Conservation (phyloP, 2,329 filamentous ascomycete species). For the Cladophialophora bantiana region DNA sequence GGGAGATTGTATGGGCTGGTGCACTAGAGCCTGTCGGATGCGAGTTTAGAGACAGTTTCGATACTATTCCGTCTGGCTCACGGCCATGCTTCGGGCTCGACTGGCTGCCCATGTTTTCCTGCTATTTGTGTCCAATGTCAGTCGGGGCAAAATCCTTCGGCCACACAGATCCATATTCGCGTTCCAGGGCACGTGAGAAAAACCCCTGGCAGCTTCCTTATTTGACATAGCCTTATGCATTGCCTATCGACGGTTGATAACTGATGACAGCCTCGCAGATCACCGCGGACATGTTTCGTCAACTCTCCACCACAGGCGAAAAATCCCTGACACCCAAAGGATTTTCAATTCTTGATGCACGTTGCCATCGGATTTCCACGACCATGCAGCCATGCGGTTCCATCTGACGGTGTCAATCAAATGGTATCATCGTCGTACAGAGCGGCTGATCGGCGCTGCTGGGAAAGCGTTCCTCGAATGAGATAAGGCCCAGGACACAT, state of each 20-base stretch:
- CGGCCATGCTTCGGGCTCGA: background rate
- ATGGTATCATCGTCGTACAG: slow-evolving; percentile 14
- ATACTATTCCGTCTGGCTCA: background rate
- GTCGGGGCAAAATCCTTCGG: background rate
- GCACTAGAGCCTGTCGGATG: background rate
- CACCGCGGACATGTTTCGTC: slow-evolving; percentile 25
- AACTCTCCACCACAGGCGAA: slow-evolving; percentile 14
- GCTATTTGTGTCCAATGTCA: slow-evolving; percentile 1
- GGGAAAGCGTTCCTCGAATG: background rate
- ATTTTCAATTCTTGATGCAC: slow-evolving; percentile 10
- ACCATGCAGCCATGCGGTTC: background rate
- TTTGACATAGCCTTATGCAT: slow-evolving; percentile 22
- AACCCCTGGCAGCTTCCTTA: slow-evolving; percentile 17
- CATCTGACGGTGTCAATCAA: slow-evolving; percentile 10
- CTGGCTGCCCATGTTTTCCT: background rate
- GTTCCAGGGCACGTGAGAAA: background rate
- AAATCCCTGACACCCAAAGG: background rate
- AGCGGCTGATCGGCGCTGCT: slow-evolving; percentile 5
- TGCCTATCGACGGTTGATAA: slow-evolving; percentile 22
- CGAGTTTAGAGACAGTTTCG: background rate
- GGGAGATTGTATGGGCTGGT: background rate
- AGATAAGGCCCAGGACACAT: slow-evolving; percentile 11
- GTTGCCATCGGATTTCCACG: slow-evolving; percentile 28
- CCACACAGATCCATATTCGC: slow-evolving; percentile 1
- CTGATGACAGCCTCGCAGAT: slow-evolving; percentile 32